Conservation (phyloP, 345 rosid genomes). For the Aquilaria malaccensis region DNA sequence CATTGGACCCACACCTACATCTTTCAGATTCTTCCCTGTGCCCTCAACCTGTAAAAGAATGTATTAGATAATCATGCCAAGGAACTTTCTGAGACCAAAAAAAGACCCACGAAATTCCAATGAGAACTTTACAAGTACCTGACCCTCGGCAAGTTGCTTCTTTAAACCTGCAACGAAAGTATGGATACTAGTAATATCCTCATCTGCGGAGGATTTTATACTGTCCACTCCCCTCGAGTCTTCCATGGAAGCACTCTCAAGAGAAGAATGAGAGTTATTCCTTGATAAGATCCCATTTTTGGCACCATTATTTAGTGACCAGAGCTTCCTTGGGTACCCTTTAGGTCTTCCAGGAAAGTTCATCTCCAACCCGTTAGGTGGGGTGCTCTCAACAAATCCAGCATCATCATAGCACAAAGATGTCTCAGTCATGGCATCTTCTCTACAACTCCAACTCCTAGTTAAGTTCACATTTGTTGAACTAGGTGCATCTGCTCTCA, state of each 20-base stretch:
- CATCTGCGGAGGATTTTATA: slow-evolving; percentile 44
- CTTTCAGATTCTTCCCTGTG: slow-evolving; percentile 39
- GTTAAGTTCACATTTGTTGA: slow-evolving; percentile 38
- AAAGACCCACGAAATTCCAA: background rate
- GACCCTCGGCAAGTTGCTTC: slow-evolving; percentile 37
- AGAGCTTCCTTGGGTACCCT: slow-evolving; percentile 29
- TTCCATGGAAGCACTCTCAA: slow-evolving; percentile 56
- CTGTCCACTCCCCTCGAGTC: slow-evolving; percentile 23
- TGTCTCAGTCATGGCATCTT: slow-evolving; percentile 35
- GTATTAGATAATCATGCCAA: slow-evolving; percentile 4
- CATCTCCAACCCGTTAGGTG: slow-evolving; percentile 48
- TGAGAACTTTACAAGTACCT: slow-evolving; percentile 19
- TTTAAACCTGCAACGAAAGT: slow-evolving; percentile 79
- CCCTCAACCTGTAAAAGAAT: slow-evolving; percentile 21
- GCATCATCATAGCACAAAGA: slow-evolving; percentile 21
- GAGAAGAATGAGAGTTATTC: slow-evolving; percentile 73
- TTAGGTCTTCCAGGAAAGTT: slow-evolving; percentile 68
- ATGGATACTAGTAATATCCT: slow-evolving; percentile 65
- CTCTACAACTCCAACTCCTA: slow-evolving; percentile 56
- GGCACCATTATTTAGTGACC: slow-evolving; percentile 33
- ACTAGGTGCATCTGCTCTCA: slow-evolving; percentile 31
- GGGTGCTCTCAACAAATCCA: slow-evolving; percentile 45
- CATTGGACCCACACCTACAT: slow-evolving; percentile 56
- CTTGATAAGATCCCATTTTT: slow-evolving; percentile 36
- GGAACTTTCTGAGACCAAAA: background rate